Evolutionary conservation across 208 protist species (phyloP).

Genomic region (Leishmania gerbilli): DNA sequence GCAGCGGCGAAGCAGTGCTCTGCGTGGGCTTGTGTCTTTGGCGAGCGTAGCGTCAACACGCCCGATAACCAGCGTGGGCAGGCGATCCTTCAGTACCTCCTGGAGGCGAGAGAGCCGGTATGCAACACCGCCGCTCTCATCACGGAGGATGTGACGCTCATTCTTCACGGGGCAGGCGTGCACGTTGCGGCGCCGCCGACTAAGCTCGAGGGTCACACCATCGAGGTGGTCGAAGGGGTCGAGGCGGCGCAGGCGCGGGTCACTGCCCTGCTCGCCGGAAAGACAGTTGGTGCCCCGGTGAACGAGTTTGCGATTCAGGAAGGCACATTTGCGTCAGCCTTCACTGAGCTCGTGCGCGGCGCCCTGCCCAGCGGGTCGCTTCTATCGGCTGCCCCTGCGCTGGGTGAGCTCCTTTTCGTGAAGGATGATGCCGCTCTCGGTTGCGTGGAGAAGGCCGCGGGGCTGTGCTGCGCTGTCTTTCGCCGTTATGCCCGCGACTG

Average conservation of each 20-base stretch:
- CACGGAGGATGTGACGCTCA: slow-evolving; percentile 33
- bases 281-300: slow-evolving; percentile 53
- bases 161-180: slow-evolving; percentile 42
- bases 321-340: slow-evolving; percentile 52
- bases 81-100: slow-evolving; percentile 80
- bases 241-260: slow-evolving; percentile 19
- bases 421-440: slow-evolving; percentile 77
- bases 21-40: slow-evolving; percentile 66
- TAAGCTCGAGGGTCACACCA: slow-evolving; percentile 15
- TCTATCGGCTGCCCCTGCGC: slow-evolving; percentile 57
- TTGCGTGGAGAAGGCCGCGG: slow-evolving; percentile 72
- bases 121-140: slow-evolving; percentile 61
- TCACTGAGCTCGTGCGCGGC: slow-evolving; percentile 37
- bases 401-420: slow-evolving; percentile 83
- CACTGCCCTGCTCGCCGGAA: slow-evolving; percentile 33
- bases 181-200: slow-evolving; percentile 24
- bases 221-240: slow-evolving; percentile 14
- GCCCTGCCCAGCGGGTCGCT: slow-evolving; percentile 32
- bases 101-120: slow-evolving; percentile 46
- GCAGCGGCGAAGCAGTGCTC: slow-evolving; percentile 31
- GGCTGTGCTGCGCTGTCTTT: slow-evolving; percentile 79
- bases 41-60: slow-evolving; percentile 58
- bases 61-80: slow-evolving; percentile 86
- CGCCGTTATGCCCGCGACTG: slow-evolving; percentile 65
- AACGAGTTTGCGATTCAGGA: slow-evolving; percentile 82